Evolutionary conservation across 495 filamentous ascomycete genomes (phyloP), one percentile per base, ranked within the genome.

Genomic region (Saxispiralis lemnorum): DNA sequence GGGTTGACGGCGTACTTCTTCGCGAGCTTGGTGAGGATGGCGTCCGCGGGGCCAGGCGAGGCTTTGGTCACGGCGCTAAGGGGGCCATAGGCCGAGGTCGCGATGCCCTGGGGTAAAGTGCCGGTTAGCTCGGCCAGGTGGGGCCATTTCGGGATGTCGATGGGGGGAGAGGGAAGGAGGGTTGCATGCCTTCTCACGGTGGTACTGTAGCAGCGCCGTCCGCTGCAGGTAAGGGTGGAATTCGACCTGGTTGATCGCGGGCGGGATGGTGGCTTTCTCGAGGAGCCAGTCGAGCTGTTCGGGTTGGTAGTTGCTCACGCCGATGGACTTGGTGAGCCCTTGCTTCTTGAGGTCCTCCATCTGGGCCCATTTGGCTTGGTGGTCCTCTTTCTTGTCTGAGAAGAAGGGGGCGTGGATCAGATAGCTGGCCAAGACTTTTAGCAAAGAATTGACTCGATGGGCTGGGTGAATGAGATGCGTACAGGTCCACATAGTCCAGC

Each of bases 221-320:
- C 79, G 84, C 59, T 93, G 86, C 31, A 93, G 67, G 58, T 94
- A 93, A 0, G 83, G 79, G 53, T 93, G 81, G 53, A 72, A 88
- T 60, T 94, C 84, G 47, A 93, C 81, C 66, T 93, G 85, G 60
- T 94, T 93, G 52, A 85, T 69, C 1, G 66, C 73, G 0, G 86
- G 86, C 11, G 64, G 56, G 16, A 72, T 56, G 33, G 65, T 74
- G 15, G 80, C 77, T 0, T 74, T 82, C 43, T 73, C 59, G 11
- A 92, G 59, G 31, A 79, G 70, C 1, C 69, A 66, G 52, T 84
- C 72, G 14, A 94, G 64, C 53, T 93, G 71, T 31, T 62, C 57
- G 30, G 73, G 64, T 10, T 81, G 53, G 62, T 75, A 92, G 56
- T 93, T 94, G 47, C 79, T 86, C 3, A 93, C 83, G 11, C 85